A percentile compares a stretch with the other conserved stretches of the same genome.
Evolutionary conservation across 768 basidiomycete species (phyloP).

Genomic region (Lactarius vividus): DNA sequence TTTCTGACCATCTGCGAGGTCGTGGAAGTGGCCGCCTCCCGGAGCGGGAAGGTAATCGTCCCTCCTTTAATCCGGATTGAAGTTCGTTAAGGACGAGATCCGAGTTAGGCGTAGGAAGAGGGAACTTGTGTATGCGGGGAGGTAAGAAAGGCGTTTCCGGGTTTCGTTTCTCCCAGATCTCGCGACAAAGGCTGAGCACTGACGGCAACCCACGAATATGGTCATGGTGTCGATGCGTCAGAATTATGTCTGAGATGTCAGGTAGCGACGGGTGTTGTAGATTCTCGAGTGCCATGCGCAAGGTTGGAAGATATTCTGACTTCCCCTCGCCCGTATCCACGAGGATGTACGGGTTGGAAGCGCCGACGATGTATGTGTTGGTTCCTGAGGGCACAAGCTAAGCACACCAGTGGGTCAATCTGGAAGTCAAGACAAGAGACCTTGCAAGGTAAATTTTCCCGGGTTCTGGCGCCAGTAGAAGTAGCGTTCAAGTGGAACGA

Average conservation of each 20-base stretch:
- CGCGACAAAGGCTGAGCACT: conserved; percentile 63
- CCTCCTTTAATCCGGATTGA: conserved; percentile 41
- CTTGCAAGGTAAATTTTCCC: conserved; percentile 85
- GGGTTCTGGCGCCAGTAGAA: conserved; percentile 58
- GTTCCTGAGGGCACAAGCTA: conserved; percentile 53
- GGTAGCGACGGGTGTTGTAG: conserved; percentile 42
- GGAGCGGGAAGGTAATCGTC: conserved; percentile 46
- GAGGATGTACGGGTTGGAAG: conserved; percentile 67
- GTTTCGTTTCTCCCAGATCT: conserved; percentile 54
- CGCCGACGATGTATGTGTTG: conserved; percentile 84
- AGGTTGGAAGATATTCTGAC: conserved; percentile 61
- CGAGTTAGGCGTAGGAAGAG: conserved; percentile 35
- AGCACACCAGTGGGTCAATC: not conserved
- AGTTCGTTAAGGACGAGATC: conserved; percentile 42
- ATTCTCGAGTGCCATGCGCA: conserved; percentile 57
- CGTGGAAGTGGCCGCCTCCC: conserved; percentile 49
- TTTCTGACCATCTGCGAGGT: conserved; percentile 54
- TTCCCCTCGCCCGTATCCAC: conserved; percentile 82
- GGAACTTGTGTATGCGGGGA: conserved; percentile 76
- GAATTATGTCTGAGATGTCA: conserved; percentile 81
- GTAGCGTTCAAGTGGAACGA: not conserved
- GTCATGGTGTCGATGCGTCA: conserved; percentile 90
- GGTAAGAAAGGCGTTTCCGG: conserved; percentile 48
- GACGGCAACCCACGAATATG: conserved; percentile 75
- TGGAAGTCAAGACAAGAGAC: conserved; percentile 35